phyloP scores from a whole-genome alignment of 305 asterid species.

The Withania somnifera region DNA sequence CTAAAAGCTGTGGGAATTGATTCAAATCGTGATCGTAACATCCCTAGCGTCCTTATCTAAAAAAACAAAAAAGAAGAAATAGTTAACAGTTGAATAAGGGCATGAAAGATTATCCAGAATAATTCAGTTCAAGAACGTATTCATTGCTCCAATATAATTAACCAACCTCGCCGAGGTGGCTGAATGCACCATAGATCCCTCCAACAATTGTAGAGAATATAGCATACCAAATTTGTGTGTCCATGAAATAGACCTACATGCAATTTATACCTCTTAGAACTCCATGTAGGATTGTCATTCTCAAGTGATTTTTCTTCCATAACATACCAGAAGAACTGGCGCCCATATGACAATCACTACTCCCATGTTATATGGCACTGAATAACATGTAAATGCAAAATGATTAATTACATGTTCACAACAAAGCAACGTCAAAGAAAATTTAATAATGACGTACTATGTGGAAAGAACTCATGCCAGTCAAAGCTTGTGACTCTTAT shows the following conservation, averaged over 20 bases:
- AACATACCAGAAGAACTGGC: constrained; percentile 77
- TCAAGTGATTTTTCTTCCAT: neutral
- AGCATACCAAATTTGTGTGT: constrained; percentile 98
- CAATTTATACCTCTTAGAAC: constrained; percentile 15
- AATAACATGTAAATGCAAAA: constrained; percentile 21
- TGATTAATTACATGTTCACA: constrained; percentile 13
- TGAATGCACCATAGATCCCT: constrained; percentile 96
- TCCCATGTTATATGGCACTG: constrained; percentile 75
- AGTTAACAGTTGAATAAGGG: constrained; percentile 1
- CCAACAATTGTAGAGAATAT: constrained; percentile 80
- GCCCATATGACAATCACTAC: constrained; percentile 92
- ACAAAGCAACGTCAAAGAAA: neutral
- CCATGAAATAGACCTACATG: constrained; percentile 87
- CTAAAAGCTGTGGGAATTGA: constrained; percentile 91
- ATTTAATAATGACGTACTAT: constrained; percentile 38
- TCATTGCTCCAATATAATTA: neutral
- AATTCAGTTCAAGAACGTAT: neutral
- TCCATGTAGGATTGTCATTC: neutral
- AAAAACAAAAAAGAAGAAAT: neutral
- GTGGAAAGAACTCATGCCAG: constrained; percentile 97
- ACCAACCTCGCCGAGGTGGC: constrained; percentile 96
- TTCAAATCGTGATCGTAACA: constrained; percentile 92
- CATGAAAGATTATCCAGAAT: neutral
- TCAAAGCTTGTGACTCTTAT: constrained; percentile 61
- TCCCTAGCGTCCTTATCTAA: constrained; percentile 96